Evolutionary conservation across 768 basidiomycete species (phyloP), one percentile per base, ranked within the genome.

Genomic region (Lanmaoa pseudosensibilis): DNA sequence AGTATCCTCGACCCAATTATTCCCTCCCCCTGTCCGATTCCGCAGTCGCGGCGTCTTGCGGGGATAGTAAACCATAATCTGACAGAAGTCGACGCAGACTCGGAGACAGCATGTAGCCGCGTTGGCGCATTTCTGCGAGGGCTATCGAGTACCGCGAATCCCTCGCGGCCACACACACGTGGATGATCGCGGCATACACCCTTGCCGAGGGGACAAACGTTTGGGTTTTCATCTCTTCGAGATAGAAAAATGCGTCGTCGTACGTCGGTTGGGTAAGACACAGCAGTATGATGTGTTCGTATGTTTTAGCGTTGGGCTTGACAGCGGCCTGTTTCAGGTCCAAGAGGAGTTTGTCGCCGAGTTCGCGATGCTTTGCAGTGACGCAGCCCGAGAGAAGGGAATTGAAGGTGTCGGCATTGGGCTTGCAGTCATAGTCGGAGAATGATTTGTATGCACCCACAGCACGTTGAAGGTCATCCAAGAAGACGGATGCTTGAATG

Each of bases 221-320:
- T 36, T 78, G 79, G 1, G 77, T 72, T 70, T 94, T 94, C 88
- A 92, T 91, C 75, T 90, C 88, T 68, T 94, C 92, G 33, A 96
- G 79, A 71, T 91, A 93, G 66, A 85, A 86, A 74, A 94, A 94
- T 0, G 92, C 90, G 58, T 92, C 90, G 65, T 94, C 92, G 70
- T 92, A 95, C 3, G 75, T 77, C 9, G 80, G 70, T 64, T 90
- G 87, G 0, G 85, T 84, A 15, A 94, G 78, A 65, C 85, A 88
- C 4, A 94, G 79, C 12, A 74, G 60, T 57, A 94, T 82, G 73
- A 93, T 79, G 33, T 78, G 77, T 63, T 85, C 82, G 69, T 86
- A 92, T 3, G 86, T 90, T 30, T 74, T 72, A 38, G 73, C 69
- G 66, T 92, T 77, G 18, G 86, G 83, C 52, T 75, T 74, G 57